Conservation (phyloP, 2,329 filamentous ascomycete genomes). For the Coniella lustricola region DNA sequence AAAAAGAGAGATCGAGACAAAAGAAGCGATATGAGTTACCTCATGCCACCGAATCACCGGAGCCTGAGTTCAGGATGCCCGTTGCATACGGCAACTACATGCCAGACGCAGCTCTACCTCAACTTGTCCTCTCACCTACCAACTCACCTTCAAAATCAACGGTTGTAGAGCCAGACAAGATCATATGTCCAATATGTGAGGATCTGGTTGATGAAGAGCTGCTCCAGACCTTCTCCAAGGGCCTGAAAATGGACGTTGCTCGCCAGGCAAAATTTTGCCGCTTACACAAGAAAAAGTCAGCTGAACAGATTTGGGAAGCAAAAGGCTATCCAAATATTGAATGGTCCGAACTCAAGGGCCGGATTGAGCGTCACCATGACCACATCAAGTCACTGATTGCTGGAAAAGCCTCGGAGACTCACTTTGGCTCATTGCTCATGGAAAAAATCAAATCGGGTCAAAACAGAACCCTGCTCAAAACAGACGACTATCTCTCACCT, state of each 20-base stretch:
- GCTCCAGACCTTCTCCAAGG: constrained; percentile 45
- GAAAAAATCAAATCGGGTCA: constrained; percentile 49
- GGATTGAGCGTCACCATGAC: constrained; percentile 50
- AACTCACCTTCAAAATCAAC: neutral
- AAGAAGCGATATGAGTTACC: neutral
- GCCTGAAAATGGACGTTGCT: constrained; percentile 44
- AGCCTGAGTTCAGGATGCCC: constrained; percentile 12
- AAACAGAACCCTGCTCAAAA: constrained; percentile 53
- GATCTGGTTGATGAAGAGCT: constrained; percentile 47
- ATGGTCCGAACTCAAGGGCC: constrained; percentile 54
- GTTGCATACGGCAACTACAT: constrained; percentile 10
- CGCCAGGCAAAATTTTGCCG: constrained; percentile 59
- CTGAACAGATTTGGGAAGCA: constrained; percentile 38
- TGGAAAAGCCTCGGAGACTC: constrained; percentile 41
- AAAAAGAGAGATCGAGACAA: too few relatives aligned
- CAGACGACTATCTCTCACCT: constrained; percentile 53
- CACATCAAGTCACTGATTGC: constrained; percentile 54
- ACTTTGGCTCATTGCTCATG: constrained; percentile 53
- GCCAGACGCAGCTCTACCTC: neutral
- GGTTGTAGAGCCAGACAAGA: constrained; percentile 5
- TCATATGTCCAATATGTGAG: constrained; percentile 62
- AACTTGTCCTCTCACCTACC: constrained; percentile 1
- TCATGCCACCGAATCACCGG: constrained; percentile 7
- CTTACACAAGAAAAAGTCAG: constrained; percentile 51
- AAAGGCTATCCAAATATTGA: constrained; percentile 64